Evolutionary conservation across 441 rosid species (phyloP), one percentile per base, ranked within the genome.

Genomic region (Croton setiger): DNA sequence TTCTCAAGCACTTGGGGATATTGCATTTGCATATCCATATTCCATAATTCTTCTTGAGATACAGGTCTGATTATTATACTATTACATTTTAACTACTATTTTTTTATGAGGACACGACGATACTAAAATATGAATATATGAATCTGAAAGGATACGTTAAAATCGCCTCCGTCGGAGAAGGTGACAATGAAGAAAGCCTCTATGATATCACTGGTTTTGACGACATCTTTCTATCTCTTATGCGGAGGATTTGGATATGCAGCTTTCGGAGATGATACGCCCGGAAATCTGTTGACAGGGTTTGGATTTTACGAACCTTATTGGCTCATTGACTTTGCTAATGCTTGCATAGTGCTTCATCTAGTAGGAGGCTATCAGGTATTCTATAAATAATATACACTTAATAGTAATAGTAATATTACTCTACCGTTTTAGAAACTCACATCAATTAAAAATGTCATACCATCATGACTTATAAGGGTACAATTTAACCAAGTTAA

Each of bases 331-430:
- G 80, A 79, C 67, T 61, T 86, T 0, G 90, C 85, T 12, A 84
- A 86, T 61, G 83, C 85, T 8, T 80, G 81, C 71, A 71, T 86
- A 5, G 83, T 83, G 10, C 63, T 80, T 74, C 90, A 86, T 70
- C 72, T 86, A n/a, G 36, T 79, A 5, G 90, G 90, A 65, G 86
- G 85, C n/a, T 86, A 83, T 67, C 89, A 85, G 87, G 89, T 81
- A 67, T 11, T 11, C 13, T 45, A 10, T 4, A n/a, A n/a, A n/a
- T n/a, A 14, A 45, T 45, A 10, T 45, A 45, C 10, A 45, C 12
- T 8, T 11, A 39, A 39, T 5, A 4, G 5, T 39, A 39, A 39
- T 39, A 7, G 4, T 39, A 39, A 5, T n/a, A n/a, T n/a, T n/a
- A n/a, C n/a, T 39, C 10, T 39, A 39, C 10, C 11, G 31, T n/a